Evolutionary conservation across 495 filamentous ascomycete species (phyloP).

Genomic region (Podospora sp.): DNA sequence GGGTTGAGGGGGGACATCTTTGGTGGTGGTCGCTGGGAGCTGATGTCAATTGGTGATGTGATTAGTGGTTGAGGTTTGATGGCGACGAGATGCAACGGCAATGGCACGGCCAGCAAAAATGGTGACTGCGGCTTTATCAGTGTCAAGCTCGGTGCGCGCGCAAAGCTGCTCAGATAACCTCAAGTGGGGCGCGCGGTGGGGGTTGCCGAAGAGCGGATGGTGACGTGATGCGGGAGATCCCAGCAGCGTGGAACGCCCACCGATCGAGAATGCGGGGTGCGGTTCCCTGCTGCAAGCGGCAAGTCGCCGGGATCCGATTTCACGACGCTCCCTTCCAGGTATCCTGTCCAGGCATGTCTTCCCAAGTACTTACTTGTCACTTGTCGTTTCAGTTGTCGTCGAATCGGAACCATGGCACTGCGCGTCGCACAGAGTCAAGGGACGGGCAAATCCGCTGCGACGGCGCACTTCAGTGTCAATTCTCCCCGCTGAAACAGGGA

Average conservation of each 20-base stretch:
- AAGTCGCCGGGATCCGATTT: conserved; percentile 12
- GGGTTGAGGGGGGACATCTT: conserved; percentile 22
- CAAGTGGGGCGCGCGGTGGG: not conserved
- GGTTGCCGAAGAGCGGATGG: not conserved
- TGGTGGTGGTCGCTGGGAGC: not conserved
- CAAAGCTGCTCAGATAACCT: not conserved
- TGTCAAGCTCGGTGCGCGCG: not conserved
- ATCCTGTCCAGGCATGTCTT: too few relatives aligned
- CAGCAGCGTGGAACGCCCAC: conserved; percentile 1
- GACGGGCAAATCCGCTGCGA: too few relatives aligned
- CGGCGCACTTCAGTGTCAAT: too few relatives aligned
- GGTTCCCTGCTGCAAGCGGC: not conserved
- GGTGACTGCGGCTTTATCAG: not conserved
- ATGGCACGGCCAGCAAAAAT: too few relatives aligned
- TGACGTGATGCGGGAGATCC: not conserved
- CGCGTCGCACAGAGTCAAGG: too few relatives aligned
- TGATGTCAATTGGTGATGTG: not conserved
- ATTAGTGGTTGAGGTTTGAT: not conserved
- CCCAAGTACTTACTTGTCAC: not conserved
- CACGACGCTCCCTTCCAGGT: not conserved
- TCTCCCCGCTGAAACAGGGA: too few relatives aligned
- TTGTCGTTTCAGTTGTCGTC: too few relatives aligned
- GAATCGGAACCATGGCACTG: too few relatives aligned
- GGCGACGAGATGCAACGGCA: too few relatives aligned
- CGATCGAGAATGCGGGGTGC: not conserved